phyloP scores from a whole-genome alignment of 2,329 filamentous ascomycete genomes.

The Dryadomyces sulphureus region DNA sequence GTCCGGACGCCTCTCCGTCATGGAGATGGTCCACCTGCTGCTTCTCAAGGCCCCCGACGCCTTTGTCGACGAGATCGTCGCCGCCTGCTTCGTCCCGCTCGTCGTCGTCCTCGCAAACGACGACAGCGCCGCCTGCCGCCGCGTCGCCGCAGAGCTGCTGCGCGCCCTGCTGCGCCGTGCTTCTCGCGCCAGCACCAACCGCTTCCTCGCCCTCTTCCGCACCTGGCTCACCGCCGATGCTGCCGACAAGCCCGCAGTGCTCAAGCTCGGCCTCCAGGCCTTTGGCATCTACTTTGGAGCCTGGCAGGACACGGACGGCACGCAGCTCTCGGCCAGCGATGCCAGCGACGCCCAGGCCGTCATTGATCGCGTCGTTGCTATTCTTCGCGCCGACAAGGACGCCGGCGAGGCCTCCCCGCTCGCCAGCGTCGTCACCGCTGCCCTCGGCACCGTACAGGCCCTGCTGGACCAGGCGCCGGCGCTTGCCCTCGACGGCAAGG shows the following conservation, averaged over 20 bases:
- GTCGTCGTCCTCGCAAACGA: conserved; percentile 81
- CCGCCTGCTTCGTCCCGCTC: conserved; percentile 71
- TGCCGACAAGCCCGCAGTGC: conserved; percentile 47
- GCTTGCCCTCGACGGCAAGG: conserved; percentile 35
- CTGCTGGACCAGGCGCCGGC: conserved; percentile 55
- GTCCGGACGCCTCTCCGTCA: conserved; percentile 78
- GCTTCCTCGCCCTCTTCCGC: conserved; percentile 56
- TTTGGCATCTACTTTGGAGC: conserved; percentile 74
- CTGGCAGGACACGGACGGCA: conserved; percentile 27
- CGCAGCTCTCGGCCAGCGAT: neutral
- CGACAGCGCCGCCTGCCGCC: conserved; percentile 69
- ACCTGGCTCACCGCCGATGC: conserved; percentile 63
- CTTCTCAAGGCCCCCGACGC: conserved; percentile 57
- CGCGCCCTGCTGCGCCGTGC: conserved; percentile 69
- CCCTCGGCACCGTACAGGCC: conserved; percentile 36
- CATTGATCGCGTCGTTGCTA: conserved; percentile 34
- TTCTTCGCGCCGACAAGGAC: conserved; percentile 39
- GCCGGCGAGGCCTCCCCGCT: conserved; percentile 30
- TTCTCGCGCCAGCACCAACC: conserved; percentile 54
- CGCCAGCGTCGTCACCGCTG: conserved; percentile 35
- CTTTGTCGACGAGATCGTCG: conserved; percentile 67
- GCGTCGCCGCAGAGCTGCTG: conserved; percentile 66
- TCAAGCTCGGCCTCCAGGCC: conserved; percentile 61
- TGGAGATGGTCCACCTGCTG: conserved; percentile 82
- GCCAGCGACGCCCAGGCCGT: conserved; percentile 51